phyloP scores from a whole-genome alignment of 1,139 yeast genomes.

The Fermentozyma sake region DNA sequence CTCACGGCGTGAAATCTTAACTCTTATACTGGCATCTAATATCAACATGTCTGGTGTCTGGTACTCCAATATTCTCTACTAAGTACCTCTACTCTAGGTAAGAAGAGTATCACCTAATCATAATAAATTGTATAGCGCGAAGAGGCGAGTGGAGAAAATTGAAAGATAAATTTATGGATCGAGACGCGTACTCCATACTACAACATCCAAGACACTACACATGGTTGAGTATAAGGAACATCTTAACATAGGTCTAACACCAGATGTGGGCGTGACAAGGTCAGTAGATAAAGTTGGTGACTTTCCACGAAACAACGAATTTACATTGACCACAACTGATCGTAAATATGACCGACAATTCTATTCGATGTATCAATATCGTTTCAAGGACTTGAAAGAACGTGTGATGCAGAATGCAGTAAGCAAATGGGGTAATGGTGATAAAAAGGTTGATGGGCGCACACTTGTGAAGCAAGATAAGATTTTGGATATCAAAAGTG shows the following conservation, averaged over 20 bases:
- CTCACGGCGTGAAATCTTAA: too few relatives aligned
- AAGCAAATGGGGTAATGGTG: conserved; percentile 45
- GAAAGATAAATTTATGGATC: background rate
- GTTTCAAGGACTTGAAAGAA: conserved; percentile 52
- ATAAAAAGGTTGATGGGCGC: conserved; percentile 31
- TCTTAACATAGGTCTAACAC: conserved; percentile 4
- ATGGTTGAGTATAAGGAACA: conserved; percentile 5
- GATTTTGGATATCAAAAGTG: conserved; percentile 70
- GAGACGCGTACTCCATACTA: conserved; percentile 3
- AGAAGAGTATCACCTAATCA: too few relatives aligned
- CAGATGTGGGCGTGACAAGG: background rate
- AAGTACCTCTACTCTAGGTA: too few relatives aligned
- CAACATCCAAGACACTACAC: conserved; percentile 1
- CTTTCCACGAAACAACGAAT: conserved; percentile 6
- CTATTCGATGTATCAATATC: conserved; percentile 64
- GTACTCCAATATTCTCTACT: too few relatives aligned
- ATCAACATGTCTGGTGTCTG: too few relatives aligned
- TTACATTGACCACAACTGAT: conserved; percentile 4
- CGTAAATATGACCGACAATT: conserved; percentile 68
- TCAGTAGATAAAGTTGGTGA: background rate
- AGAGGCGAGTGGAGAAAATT: too few relatives aligned
- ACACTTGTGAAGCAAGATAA: conserved; percentile 45
- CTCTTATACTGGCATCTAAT: too few relatives aligned
- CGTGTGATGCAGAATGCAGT: conserved; percentile 47
- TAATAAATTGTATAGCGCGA: too few relatives aligned